Evolutionary conservation across 2,329 filamentous ascomycete species (phyloP).

Genomic region (Tolypocladium cylindrosporum): DNA sequence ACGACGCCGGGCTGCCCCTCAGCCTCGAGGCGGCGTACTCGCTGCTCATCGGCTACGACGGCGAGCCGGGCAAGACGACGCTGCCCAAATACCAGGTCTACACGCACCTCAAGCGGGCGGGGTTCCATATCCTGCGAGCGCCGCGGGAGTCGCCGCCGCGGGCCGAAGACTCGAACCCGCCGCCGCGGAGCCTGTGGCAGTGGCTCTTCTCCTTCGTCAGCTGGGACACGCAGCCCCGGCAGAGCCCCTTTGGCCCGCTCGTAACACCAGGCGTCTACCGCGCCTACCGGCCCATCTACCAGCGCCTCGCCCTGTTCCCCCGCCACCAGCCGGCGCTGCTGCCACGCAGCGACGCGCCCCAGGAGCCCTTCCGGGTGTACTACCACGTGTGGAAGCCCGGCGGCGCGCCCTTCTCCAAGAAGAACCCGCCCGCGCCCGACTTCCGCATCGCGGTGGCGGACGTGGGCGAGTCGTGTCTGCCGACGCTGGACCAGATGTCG

Average conservation of each 20-base stretch:
- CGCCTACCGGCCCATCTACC: conserved; percentile 62
- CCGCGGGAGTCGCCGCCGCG: conserved; percentile 19
- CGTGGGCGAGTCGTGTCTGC: conserved; percentile 60
- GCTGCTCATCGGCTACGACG: conserved; percentile 64
- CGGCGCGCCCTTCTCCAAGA: conserved; percentile 61
- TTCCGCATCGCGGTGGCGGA: conserved; percentile 79
- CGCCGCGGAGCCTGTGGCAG: conserved; percentile 28
- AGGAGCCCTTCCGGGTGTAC: conserved; percentile 58
- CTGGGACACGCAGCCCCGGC: conserved; percentile 12
- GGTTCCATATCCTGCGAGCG: conserved; percentile 72
- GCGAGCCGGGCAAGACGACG: conserved; percentile 46
- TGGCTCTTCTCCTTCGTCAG: conserved; percentile 43
- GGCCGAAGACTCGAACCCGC: conserved; percentile 6
- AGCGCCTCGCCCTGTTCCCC: conserved; percentile 62
- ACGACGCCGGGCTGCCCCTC: conserved; percentile 65
- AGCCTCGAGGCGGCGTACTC: conserved; percentile 87
- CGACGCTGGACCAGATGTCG: conserved; percentile 61
- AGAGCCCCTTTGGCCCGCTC: conserved; percentile 41
- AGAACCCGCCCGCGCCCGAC: conserved; percentile 66
- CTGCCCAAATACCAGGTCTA: conserved; percentile 86
- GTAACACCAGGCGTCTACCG: conserved; percentile 55
- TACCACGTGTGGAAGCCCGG: conserved; percentile 71
- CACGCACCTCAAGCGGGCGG: conserved; percentile 68
- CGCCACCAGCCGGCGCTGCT: conserved; percentile 49
- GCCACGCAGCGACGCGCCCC: conserved; percentile 6